These are phyloP conservation scores for Dioszegia crocea DNA, from an alignment of 768 basidiomycete species.

Conservation along the genomic window DNA sequence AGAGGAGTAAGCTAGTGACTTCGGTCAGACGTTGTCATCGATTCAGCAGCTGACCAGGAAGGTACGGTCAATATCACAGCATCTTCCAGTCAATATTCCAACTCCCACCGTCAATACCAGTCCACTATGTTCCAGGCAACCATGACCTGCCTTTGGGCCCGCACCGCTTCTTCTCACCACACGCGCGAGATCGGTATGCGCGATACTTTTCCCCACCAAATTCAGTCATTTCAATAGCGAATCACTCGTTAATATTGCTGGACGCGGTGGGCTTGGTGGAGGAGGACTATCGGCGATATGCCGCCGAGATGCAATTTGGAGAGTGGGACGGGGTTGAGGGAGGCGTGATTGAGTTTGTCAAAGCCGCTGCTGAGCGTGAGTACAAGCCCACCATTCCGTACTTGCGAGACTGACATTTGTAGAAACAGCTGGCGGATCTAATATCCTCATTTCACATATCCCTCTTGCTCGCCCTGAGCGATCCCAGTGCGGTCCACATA, in stretches of 20 bases:
- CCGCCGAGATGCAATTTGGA: conserved; percentile 49
- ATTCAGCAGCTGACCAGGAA: conserved; percentile 40
- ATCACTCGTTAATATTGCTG: conserved; percentile 46
- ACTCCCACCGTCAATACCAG: conserved; percentile 54
- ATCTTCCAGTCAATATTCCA: conserved; percentile 72
- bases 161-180: conserved; percentile 54
- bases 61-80: conserved; percentile 67
- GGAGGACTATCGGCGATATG: conserved; percentile 48
- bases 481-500: conserved; percentile 67
- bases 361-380: conserved; percentile 41
- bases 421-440: conserved; percentile 52
- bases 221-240: conserved; percentile 58
- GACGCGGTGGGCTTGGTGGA: conserved; percentile 48
- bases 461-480: conserved; percentile 73
- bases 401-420: not conserved
- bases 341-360: conserved; percentile 50
- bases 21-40: no score
- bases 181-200: conserved; percentile 60
- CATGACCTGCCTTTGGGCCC: conserved; percentile 70
- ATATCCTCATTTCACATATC: conserved; percentile 79
- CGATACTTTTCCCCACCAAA: conserved; percentile 73
- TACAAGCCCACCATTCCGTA: not conserved
- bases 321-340: conserved; percentile 52
- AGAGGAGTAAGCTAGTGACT: conserved; percentile 72
- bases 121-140: conserved; percentile 80